These are phyloP conservation scores for Coemansia sp. DNA, from an alignment of 192 early-diverging fungal genomes.

Conservation along the genomic window DNA sequence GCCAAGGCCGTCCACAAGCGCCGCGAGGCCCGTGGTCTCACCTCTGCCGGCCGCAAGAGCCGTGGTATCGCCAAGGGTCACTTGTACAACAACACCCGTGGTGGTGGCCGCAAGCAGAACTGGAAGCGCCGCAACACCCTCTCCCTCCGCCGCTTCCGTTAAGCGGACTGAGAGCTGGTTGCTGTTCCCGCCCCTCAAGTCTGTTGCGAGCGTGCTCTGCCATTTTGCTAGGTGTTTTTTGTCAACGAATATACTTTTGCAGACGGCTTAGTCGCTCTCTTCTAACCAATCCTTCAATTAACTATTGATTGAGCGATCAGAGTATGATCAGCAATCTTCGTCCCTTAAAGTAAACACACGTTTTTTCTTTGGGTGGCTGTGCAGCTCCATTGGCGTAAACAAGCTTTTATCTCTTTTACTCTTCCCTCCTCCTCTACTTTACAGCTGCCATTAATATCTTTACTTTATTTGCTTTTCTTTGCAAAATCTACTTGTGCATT, in stretches of 20 bases:
- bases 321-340: background rate
- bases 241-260: background rate
- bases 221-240: constrained; percentile 8
- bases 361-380: background rate
- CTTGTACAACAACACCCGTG: constrained; percentile 94
- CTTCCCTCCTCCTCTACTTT: background rate
- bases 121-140: constrained; percentile 97
- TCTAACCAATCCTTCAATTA: background rate
- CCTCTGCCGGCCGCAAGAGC: constrained; percentile 96
- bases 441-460: background rate
- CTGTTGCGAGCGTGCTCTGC: constrained; percentile 6
- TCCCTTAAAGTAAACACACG: background rate
- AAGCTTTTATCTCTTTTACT: constrained; percentile 1
- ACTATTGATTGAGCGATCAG: background rate
- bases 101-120: constrained; percentile 91
- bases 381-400: background rate
- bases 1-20: constrained; percentile 97
- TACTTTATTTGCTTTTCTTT: background rate
- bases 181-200: constrained; percentile 2
- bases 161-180: constrained; percentile 46
- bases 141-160: constrained; percentile 92
- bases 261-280: background rate
- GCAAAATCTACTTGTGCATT: constrained; percentile 1
- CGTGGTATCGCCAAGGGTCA: constrained; percentile 98
- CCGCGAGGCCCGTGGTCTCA: constrained; percentile 98